These are phyloP conservation scores for Neurospora sp. DNA, from an alignment of 2,329 filamentous ascomycete genomes.

Conservation along the genomic window DNA sequence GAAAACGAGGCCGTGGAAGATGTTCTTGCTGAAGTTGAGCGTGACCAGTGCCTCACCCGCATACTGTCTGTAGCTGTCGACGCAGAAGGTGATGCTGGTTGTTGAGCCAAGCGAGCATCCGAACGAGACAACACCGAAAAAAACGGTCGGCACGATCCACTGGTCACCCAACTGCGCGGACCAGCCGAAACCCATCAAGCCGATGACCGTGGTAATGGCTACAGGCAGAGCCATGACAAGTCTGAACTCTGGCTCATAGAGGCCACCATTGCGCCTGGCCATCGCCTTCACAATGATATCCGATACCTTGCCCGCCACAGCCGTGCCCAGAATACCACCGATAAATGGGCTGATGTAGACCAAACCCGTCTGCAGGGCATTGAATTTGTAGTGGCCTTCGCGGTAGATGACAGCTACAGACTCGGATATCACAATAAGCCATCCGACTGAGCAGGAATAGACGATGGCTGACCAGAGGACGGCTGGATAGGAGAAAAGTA, in stretches of 20 bases:
- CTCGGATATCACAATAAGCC: slow-evolving; percentile 92
- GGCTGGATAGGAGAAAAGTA: slow-evolving; percentile 78
- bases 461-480: slow-evolving; percentile 81
- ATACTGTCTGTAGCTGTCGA: slow-evolving; percentile 88
- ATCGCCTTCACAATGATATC: slow-evolving; percentile 77
- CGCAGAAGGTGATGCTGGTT: slow-evolving; percentile 85
- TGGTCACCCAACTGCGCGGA: slow-evolving; percentile 61
- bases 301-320: slow-evolving; percentile 77
- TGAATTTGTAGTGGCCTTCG: slow-evolving; percentile 66
- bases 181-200: slow-evolving; percentile 97
- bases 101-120: slow-evolving; percentile 85
- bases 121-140: slow-evolving; percentile 87
- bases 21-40: slow-evolving; percentile 88
- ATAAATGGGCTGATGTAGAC: slow-evolving; percentile 87
- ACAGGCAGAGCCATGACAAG: slow-evolving; percentile 81
- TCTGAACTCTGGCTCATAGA: slow-evolving; percentile 92
- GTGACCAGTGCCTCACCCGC: slow-evolving; percentile 91
- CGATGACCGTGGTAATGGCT: slow-evolving; percentile 65
- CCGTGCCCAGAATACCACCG: slow-evolving; percentile 81
- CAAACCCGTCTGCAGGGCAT: slow-evolving; percentile 67
- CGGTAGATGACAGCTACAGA: slow-evolving; percentile 74
- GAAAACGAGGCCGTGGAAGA: slow-evolving; percentile 84
- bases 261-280: slow-evolving; percentile 75
- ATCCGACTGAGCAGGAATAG: slow-evolving; percentile 82
- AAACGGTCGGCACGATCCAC: slow-evolving; percentile 88